These are phyloP conservation scores for Cordia subcordata DNA, from an alignment of 257 asterid species.

Conservation along the genomic window DNA sequence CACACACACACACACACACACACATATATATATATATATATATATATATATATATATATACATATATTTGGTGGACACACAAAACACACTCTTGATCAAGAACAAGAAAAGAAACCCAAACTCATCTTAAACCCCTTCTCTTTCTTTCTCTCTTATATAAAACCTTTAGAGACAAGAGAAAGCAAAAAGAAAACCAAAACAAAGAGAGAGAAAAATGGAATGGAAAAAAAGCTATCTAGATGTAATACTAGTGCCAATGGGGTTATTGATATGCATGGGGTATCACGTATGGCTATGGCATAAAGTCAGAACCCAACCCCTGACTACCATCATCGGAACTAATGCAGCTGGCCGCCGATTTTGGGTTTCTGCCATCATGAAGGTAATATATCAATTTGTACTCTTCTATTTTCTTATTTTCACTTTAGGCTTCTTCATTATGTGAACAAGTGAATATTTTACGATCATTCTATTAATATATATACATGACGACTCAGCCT, in stretches of 20 bases:
- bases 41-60: neutral
- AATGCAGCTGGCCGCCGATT: constrained; percentile 77
- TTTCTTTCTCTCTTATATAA: too few species aligned
- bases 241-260: constrained; percentile 65
- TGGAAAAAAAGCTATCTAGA: constrained; percentile 82
- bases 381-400: constrained; percentile 31
- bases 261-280: constrained; percentile 44
- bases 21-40: constrained; percentile 1
- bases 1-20: too few species aligned
- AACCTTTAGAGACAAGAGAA: too few species aligned
- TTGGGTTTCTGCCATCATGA: constrained; percentile 88
- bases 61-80: neutral
- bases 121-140: too few species aligned
- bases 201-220: constrained; percentile 46
- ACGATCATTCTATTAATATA: too few species aligned
- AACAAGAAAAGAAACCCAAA: neutral
- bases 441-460: too few species aligned
- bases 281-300: constrained; percentile 82
- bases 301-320: constrained; percentile 61
- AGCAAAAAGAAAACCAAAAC: too few species aligned
- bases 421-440: too few species aligned
- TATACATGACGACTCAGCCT: too few species aligned
- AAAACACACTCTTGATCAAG: neutral
- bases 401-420: neutral
- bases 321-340: constrained; percentile 68